Conservation (phyloP, 441 rosid genomes). For the Aleurites moluccanus region DNA sequence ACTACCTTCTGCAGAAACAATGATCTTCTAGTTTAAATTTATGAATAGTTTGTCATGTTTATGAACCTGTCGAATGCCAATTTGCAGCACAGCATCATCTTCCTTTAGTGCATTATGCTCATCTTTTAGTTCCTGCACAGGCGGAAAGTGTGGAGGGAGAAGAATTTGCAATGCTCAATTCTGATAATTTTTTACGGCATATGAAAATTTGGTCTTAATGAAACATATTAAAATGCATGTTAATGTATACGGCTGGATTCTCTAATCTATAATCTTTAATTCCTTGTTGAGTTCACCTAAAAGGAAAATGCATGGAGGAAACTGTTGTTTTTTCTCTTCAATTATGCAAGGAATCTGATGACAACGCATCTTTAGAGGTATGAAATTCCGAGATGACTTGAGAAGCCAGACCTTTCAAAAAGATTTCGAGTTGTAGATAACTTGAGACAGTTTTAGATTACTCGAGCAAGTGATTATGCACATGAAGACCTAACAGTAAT, state of each 20-base stretch:
- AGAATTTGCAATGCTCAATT: not conserved
- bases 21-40: conserved; percentile 18
- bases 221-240: not conserved
- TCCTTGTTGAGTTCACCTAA: not conserved
- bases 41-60: conserved; percentile 6
- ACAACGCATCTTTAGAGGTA: not conserved
- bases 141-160: not conserved
- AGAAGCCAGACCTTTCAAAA: not conserved
- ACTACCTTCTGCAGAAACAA: conserved; percentile 23
- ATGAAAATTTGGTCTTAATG: not conserved
- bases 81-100: conserved; percentile 1
- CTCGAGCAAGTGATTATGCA: too few species aligned
- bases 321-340: not conserved
- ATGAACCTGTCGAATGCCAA: not conserved
- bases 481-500: too few species aligned
- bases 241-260: not conserved
- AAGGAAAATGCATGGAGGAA: not conserved
- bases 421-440: not conserved
- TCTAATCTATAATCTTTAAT: not conserved
- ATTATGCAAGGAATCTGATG: not conserved
- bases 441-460: not conserved
- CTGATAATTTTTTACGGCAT: not conserved
- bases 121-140: conserved; percentile 2
- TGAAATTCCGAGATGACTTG: not conserved
- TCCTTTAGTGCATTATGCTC: not conserved